Conservation (phyloP, 2,329 filamentous ascomycete species). For the Apiospora phragmitis region DNA sequence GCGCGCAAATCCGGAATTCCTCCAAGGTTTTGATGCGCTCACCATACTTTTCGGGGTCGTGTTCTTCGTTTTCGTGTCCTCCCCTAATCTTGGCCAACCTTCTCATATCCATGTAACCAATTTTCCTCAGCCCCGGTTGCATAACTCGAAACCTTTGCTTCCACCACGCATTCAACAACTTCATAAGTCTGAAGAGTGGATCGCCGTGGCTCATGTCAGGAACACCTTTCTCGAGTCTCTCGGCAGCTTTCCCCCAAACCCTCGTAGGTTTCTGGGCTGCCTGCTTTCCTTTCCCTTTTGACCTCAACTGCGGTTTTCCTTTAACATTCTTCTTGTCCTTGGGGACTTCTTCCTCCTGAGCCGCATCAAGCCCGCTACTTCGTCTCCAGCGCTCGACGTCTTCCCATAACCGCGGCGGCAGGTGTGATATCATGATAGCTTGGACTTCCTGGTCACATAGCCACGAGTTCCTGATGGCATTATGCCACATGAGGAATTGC, state of each 20-base stretch:
- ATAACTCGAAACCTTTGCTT: slow-evolving; percentile 78
- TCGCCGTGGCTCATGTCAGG: slow-evolving; percentile 82
- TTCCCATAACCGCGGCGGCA: slow-evolving; percentile 67
- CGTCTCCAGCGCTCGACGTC: slow-evolving; percentile 74
- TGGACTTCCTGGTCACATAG: slow-evolving; percentile 76
- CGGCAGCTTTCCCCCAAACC: slow-evolving; percentile 73
- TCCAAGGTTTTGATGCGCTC: slow-evolving; percentile 70
- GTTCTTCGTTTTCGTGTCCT: slow-evolving; percentile 63
- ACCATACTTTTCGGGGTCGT: slow-evolving; percentile 68
- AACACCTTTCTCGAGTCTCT: slow-evolving; percentile 66
- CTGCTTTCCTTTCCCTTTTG: slow-evolving; percentile 28
- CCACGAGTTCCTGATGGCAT: slow-evolving; percentile 82
- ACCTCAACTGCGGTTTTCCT: slow-evolving; percentile 39
- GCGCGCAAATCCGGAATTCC: slow-evolving; percentile 69
- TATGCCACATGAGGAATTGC: slow-evolving; percentile 84
- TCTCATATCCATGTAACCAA: slow-evolving; percentile 81
- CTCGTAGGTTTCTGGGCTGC: slow-evolving; percentile 40
- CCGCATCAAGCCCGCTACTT: slow-evolving; percentile 60
- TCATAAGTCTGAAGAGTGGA: slow-evolving; percentile 75
- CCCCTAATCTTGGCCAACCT: slow-evolving; percentile 73
- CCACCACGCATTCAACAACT: slow-evolving; percentile 82
- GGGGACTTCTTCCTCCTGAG: slow-evolving; percentile 42
- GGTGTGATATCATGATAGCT: slow-evolving; percentile 70
- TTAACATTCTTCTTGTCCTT: slow-evolving; percentile 31
- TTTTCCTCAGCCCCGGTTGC: slow-evolving; percentile 80